These are phyloP conservation scores for Allodekkera sacchari DNA, from an alignment of 805 yeast species.

Conservation along the genomic window DNA sequence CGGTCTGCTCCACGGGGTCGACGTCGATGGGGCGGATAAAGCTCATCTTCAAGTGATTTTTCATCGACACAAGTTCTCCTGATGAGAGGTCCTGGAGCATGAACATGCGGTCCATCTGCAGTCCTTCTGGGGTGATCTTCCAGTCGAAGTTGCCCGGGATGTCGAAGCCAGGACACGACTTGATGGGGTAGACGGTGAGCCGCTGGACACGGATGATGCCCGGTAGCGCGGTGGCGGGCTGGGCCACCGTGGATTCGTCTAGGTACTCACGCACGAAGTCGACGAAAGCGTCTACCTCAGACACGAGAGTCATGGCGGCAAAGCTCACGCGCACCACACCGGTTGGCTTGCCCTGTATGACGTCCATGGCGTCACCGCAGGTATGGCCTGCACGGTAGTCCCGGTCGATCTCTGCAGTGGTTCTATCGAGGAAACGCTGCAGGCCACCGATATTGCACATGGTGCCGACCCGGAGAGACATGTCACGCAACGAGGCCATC, in stretches of 20 bases:
- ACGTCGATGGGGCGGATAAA: conserved; percentile 24
- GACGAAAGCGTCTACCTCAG: conserved; percentile 27
- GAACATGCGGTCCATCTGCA: conserved; percentile 33
- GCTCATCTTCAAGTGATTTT: conserved; percentile 27
- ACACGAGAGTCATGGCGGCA: conserved; percentile 29
- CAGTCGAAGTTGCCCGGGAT: conserved; percentile 20
- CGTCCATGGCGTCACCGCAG: conserved; percentile 35
- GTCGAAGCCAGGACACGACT: conserved; percentile 30
- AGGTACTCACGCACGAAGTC: conserved; percentile 20
- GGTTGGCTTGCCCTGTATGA: conserved; percentile 29
- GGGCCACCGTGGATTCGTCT: background rate
- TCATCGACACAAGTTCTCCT: conserved; percentile 24
- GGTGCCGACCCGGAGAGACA: conserved; percentile 34
- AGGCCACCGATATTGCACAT: conserved; percentile 36
- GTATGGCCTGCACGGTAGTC: conserved; percentile 29
- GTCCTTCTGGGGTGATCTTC: conserved; percentile 24
- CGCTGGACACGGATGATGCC: conserved; percentile 9
- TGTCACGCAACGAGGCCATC: conserved; percentile 20
- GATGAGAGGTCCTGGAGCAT: conserved; percentile 25
- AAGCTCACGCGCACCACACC: conserved; percentile 34
- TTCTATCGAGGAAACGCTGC: conserved; percentile 17
- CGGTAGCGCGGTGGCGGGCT: background rate
- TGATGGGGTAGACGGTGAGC: conserved; percentile 32
- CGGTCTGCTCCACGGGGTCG: conserved; percentile 9
- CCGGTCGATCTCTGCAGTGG: conserved; percentile 18